These are phyloP conservation scores for Termitomyces sp. DNA, from an alignment of 768 basidiomycete genomes.

Conservation along the genomic window DNA sequence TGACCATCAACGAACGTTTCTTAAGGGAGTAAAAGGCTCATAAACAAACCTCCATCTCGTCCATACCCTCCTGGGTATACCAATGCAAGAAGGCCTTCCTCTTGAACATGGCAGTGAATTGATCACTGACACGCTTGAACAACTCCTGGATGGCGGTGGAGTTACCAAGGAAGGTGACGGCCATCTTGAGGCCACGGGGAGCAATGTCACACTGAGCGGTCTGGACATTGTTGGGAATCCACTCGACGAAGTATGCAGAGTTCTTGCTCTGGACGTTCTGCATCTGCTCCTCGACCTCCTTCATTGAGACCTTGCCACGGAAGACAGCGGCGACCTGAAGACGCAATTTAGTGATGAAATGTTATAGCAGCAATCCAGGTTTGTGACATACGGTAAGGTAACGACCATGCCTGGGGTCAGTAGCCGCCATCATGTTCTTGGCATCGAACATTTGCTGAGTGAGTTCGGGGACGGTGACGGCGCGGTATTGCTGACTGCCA, in stretches of 20 bases:
- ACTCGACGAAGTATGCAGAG: slow-evolving; percentile 97
- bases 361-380: neutral
- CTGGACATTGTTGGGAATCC: slow-evolving; percentile 99
- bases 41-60: slow-evolving; percentile 80
- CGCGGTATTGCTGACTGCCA: slow-evolving; percentile 92
- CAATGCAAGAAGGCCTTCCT: slow-evolving; percentile 98
- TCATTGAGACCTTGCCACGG: slow-evolving; percentile 99
- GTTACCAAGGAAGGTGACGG: slow-evolving; percentile 96
- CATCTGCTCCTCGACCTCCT: slow-evolving; percentile 99
- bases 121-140: slow-evolving; percentile 98
- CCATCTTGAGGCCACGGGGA: slow-evolving; percentile 94
- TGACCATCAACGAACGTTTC: neutral
- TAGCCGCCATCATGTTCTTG: slow-evolving; percentile 99
- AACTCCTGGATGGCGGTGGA: slow-evolving; percentile 96
- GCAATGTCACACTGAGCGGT: slow-evolving; percentile 98
- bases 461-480: slow-evolving; percentile 94
- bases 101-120: slow-evolving; percentile 99
- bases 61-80: slow-evolving; percentile 99
- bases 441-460: slow-evolving; percentile 99
- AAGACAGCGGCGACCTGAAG: slow-evolving; percentile 85
- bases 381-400: slow-evolving; percentile 79
- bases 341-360: neutral
- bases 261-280: slow-evolving; percentile 97
- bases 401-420: slow-evolving; percentile 93
- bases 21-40: neutral